phyloP scores from a whole-genome alignment of 2,329 filamentous ascomycete species.

The Aspergillus ochraceoroseus region DNA sequence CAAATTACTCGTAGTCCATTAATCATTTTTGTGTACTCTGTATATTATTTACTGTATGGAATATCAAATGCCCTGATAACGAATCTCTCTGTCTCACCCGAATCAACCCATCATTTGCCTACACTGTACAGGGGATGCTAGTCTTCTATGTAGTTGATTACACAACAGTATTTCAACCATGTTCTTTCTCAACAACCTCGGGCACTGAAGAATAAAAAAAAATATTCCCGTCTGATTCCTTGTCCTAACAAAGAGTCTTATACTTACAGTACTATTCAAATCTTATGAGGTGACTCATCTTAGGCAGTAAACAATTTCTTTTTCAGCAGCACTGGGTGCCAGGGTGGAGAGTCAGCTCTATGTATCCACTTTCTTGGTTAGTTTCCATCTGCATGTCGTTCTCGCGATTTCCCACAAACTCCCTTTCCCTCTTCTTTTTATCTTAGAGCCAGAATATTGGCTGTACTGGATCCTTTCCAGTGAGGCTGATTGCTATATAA shows the following conservation, averaged over 20 bases:
- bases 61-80: neutral
- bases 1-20: conserved; percentile 6
- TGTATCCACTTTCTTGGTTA: conserved; percentile 1
- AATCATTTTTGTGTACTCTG: no score
- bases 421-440: neutral
- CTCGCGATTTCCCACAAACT: neutral
- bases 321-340: no score
- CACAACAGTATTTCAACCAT: conserved; percentile 1
- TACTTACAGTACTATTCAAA: no score
- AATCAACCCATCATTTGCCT: conserved; percentile 7
- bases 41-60: conserved; percentile 1
- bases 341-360: neutral
- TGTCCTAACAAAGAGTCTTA: no score
- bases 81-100: neutral
- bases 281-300: conserved; percentile 4
- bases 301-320: neutral
- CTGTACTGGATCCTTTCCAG: neutral
- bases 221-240: no score
- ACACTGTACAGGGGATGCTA: conserved; percentile 12
- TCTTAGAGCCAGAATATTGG: conserved; percentile 2
- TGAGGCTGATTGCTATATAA: conserved; percentile 13
- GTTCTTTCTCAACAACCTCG: conserved; percentile 9
- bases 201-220: conserved; percentile 11
- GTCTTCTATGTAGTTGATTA: conserved; percentile 4
- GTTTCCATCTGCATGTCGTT: conserved; percentile 1